Evolutionary conservation across 2,329 filamentous ascomycete genomes (phyloP).

Genomic region (Ascochyta clinopodiicola): DNA sequence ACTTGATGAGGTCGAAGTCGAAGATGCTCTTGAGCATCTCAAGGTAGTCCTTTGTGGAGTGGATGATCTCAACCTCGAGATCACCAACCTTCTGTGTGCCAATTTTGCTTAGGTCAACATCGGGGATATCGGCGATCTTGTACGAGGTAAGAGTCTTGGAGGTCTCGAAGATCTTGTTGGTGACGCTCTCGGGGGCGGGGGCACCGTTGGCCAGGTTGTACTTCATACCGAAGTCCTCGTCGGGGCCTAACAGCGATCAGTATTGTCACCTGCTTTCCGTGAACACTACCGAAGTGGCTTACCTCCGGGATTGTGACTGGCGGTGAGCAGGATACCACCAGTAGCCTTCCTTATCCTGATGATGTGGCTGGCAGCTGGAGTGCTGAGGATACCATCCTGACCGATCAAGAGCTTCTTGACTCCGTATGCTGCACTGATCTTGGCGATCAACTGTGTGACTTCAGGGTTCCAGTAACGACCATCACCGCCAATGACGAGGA

Average conservation of each 20-base stretch:
- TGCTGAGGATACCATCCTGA: slow-evolving; percentile 94
- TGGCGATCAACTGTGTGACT: slow-evolving; percentile 94
- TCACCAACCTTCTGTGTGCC: slow-evolving; percentile 83
- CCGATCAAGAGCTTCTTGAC: slow-evolving; percentile 99
- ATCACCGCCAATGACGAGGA: slow-evolving; percentile 96
- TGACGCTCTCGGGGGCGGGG: slow-evolving; percentile 92
- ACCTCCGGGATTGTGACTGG: slow-evolving; percentile 98
- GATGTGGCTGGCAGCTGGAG: slow-evolving; percentile 92
- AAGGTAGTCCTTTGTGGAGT: slow-evolving; percentile 91
- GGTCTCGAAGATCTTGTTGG: slow-evolving; percentile 95
- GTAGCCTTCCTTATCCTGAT: slow-evolving; percentile 95
- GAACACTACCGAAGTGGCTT: slow-evolving; percentile 26
- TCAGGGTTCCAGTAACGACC: slow-evolving; percentile 97
- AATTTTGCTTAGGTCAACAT: slow-evolving; percentile 82
- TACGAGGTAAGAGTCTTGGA: slow-evolving; percentile 91
- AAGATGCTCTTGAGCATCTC: slow-evolving; percentile 98
- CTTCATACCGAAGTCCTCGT: slow-evolving; percentile 98
- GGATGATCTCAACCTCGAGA: slow-evolving; percentile 93
- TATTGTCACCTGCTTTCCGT: background rate
- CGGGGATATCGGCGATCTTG: slow-evolving; percentile 86
- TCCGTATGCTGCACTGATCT: slow-evolving; percentile 95
- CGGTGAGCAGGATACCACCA: slow-evolving; percentile 94
- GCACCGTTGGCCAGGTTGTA: slow-evolving; percentile 98
- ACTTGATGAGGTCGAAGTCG: slow-evolving; percentile 94
- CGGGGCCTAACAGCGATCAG: slow-evolving; percentile 68